Conservation (phyloP, 176 grass and related monocot species). For the Puccinellia tenuiflora region DNA sequence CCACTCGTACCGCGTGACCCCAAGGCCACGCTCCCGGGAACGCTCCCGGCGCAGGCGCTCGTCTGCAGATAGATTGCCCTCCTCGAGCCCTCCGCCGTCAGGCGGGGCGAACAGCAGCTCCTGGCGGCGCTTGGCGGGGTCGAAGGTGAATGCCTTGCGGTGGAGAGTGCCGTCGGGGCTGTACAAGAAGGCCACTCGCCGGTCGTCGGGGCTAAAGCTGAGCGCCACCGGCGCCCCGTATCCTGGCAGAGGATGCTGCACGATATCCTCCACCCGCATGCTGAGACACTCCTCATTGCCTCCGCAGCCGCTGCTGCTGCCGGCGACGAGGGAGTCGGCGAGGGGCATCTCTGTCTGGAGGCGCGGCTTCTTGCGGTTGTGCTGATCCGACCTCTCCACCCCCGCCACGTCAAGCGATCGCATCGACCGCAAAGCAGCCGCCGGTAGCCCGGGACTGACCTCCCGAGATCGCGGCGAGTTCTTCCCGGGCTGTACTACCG, state of each 20-base stretch:
- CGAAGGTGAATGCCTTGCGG: conserved; percentile 75
- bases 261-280: conserved; percentile 70
- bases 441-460: conserved; percentile 17
- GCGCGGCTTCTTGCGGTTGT: conserved; percentile 59
- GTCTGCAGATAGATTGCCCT: conserved; percentile 77
- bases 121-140: conserved; percentile 42
- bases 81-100: conserved; percentile 77
- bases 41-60: conserved; percentile 86
- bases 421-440: conserved; percentile 48
- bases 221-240: conserved; percentile 66
- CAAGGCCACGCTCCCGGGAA: conserved; percentile 80
- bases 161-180: conserved; percentile 84
- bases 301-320: not conserved
- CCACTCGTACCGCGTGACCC: conserved; percentile 91
- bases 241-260: conserved; percentile 82
- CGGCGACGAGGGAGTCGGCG: conserved; percentile 35
- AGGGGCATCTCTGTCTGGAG: conserved; percentile 43
- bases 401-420: conserved; percentile 47
- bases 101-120: conserved; percentile 74
- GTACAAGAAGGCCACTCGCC: conserved; percentile 63
- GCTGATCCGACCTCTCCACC: conserved; percentile 47
- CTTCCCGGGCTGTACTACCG: not conserved
- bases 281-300: not conserved
- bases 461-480: not conserved
- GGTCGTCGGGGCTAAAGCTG: conserved; percentile 89